Percentiles rank a stretch among this genome's conserved stretches.
Conservation (phyloP, 495 filamentous ascomycete species). For the Penicillium samsonianum region DNA sequence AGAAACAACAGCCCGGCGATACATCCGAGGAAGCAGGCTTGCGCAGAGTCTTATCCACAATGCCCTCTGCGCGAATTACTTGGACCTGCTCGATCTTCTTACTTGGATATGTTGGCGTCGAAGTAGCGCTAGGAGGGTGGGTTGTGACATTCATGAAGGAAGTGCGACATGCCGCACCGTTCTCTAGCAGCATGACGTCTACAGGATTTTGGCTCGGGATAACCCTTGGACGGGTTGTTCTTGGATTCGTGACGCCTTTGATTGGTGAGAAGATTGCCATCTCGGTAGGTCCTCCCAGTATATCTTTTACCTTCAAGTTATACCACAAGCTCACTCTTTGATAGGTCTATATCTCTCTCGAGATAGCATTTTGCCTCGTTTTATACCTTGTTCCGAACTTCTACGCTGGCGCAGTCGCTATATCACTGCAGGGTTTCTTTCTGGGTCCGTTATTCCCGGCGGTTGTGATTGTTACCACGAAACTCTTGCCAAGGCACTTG, state of each 20-base stretch:
- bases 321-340: not conserved
- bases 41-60: constrained; percentile 53
- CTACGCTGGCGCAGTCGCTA: constrained; percentile 64
- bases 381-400: constrained; percentile 69
- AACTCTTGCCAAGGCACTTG: constrained; percentile 69
- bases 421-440: constrained; percentile 69
- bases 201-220: constrained; percentile 66
- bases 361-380: constrained; percentile 55
- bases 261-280: constrained; percentile 59
- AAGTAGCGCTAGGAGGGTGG: constrained; percentile 76
- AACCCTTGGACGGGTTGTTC: constrained; percentile 55
- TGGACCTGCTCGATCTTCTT: constrained; percentile 76
- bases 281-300: constrained; percentile 30
- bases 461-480: constrained; percentile 72
- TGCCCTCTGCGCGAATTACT: constrained; percentile 50
- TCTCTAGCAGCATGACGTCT: constrained; percentile 57
- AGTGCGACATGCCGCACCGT: constrained; percentile 51
- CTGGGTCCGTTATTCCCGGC: constrained; percentile 65
- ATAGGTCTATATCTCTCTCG: constrained; percentile 50
- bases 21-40: constrained; percentile 44
- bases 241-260: constrained; percentile 60
- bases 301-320: not conserved
- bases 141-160: constrained; percentile 63
- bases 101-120: constrained; percentile 74
- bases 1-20: constrained; percentile 28